A percentile compares a stretch with the other conserved stretches of the same genome.
These are phyloP conservation scores for Corynascus novoguineensis DNA, from an alignment of 495 filamentous ascomycete genomes.

Conservation along the genomic window DNA sequence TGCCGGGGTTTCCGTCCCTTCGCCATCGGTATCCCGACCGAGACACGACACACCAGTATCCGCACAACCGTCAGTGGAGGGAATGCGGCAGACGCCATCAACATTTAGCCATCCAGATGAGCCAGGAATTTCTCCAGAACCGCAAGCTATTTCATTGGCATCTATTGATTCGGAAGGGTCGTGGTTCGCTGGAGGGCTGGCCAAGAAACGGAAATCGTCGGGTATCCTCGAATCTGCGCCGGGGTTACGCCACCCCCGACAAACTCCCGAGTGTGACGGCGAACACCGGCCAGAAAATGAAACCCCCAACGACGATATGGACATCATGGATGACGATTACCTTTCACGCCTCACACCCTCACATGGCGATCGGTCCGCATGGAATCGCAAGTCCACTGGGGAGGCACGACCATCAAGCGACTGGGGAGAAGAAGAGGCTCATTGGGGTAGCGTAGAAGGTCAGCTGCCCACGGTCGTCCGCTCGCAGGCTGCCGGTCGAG, in stretches of 20 bases:
- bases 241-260: constrained; percentile 34
- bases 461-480: constrained; percentile 39
- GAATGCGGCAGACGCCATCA: constrained; percentile 40
- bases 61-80: constrained; percentile 38
- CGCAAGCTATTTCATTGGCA: constrained; percentile 60
- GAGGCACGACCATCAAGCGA: constrained; percentile 46
- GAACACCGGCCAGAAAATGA: constrained; percentile 17
- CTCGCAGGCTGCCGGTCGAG: constrained; percentile 21
- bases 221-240: constrained; percentile 28
- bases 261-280: constrained; percentile 34
- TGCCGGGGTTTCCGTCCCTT: constrained; percentile 23
- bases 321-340: constrained; percentile 60
- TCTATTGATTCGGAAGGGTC: constrained; percentile 89
- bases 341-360: constrained; percentile 50
- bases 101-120: constrained; percentile 40
- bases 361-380: constrained; percentile 50
- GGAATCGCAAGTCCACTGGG: constrained; percentile 40
- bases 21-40: constrained; percentile 18
- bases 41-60: constrained; percentile 47
- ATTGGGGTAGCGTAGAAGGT: constrained; percentile 41
- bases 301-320: constrained; percentile 50
- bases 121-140: constrained; percentile 38
- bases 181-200: constrained; percentile 70
- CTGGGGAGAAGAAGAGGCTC: constrained; percentile 38
- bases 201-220: constrained; percentile 39